These are phyloP conservation scores for Hirsutella rhossiliensis DNA, from an alignment of 2,329 filamentous ascomycete species.

Conservation along the genomic window DNA sequence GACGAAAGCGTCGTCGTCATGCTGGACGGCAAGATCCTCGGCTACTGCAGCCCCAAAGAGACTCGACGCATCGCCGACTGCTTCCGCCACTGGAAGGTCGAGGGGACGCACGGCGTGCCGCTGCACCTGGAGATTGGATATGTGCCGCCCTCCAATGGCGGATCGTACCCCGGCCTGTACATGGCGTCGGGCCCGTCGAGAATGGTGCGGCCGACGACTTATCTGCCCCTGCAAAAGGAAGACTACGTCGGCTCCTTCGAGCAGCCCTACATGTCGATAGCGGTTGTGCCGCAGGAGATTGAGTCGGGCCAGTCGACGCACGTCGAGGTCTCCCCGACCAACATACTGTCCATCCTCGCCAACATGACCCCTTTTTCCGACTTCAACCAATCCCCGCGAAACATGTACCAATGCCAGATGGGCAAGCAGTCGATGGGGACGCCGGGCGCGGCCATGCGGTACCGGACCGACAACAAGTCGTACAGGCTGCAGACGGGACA, in stretches of 20 bases:
- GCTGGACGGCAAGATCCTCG: conserved; percentile 79
- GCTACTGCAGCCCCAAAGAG: conserved; percentile 80
- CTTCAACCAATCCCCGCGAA: conserved; percentile 95
- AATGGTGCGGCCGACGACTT: conserved; percentile 88
- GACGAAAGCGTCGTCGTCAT: conserved; percentile 81
- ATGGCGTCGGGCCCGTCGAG: conserved; percentile 76
- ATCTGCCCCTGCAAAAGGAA: conserved; percentile 72
- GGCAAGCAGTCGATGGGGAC: conserved; percentile 99
- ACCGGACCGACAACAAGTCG: conserved; percentile 94
- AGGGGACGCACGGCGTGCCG: conserved; percentile 70
- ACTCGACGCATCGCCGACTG: conserved; percentile 74
- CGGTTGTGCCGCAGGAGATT: conserved; percentile 78
- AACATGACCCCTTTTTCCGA: conserved; percentile 99
- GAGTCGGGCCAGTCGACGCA: conserved; percentile 83
- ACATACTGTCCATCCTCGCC: conserved; percentile 93
- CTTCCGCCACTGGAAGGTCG: conserved; percentile 89
- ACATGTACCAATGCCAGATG: conserved; percentile 99
- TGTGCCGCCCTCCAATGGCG: conserved; percentile 74
- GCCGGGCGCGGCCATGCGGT: conserved; percentile 68
- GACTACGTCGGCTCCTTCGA: conserved; percentile 90
- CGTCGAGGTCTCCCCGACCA: conserved; percentile 87
- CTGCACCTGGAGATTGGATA: conserved; percentile 83
- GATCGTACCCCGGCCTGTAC: conserved; percentile 94
- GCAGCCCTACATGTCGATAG: conserved; percentile 97
- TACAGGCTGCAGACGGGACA: conserved; percentile 93